Evolutionary conservation across 306 rosid species (phyloP), one percentile per base, ranked within the genome.

Genomic region (Cicer bijugum): DNA sequence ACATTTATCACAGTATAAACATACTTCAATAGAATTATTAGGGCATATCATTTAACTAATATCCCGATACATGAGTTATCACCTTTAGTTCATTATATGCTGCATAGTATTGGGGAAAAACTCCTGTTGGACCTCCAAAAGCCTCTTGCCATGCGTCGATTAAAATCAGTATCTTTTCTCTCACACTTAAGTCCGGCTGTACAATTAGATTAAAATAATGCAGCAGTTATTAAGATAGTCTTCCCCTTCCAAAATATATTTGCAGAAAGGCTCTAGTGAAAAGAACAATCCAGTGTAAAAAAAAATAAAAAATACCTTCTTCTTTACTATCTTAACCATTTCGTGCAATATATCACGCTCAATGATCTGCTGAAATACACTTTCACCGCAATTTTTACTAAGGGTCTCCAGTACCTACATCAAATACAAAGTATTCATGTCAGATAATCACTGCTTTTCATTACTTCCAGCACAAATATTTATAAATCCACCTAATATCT

Each of bases 121-220:
- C 84, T 78, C 96, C 97, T 58, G 80, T 78, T 47, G 86, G 83
- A 11, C 97, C 97, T 56, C 92, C 98, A 75, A 91, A 88, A 69
- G 99, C 99, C 81, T 88, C 97, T 94, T 94, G 99, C 99, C 99
- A 94, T 16, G 96, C 77, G 80, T 91, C 92, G 70, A 94, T 89
- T 55, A 94, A 84, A 81, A 72, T 81, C 71, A 94, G 84, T 75
- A 94, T 94, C 86, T 94, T 94, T 81, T 94, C 97, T 84, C 91
- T 91, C 79, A 94, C 97, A 82, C 69, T 84, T 79, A 94, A 86
- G 83, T 88, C 96, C 2, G 97, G 99, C 99, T 94, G 97, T 68
- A 75, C 20, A 88, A 74, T 83, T 84, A 53, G 79, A 72, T 76
- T 71, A 72, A 69, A 75, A 79, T 5, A 75, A 66, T 71, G 68